phyloP scores from a whole-genome alignment of 768 basidiomycete species.

The Mycena latifolia region DNA sequence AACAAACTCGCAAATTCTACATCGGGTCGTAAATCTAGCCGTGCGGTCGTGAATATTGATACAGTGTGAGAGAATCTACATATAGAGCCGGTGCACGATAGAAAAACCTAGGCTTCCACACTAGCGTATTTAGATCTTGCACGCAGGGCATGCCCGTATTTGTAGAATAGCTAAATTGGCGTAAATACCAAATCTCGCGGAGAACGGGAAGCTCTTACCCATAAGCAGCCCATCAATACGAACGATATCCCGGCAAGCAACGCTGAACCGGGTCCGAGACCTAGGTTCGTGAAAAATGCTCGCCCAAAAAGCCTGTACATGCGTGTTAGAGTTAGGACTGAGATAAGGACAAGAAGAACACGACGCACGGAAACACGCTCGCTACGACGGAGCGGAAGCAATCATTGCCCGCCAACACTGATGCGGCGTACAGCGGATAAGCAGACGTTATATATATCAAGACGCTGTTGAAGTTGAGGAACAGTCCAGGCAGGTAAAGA shows the following conservation, averaged over 20 bases:
- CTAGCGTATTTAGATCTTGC: too few relatives aligned
- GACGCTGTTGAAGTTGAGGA: constrained; percentile 44
- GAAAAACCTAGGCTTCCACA: too few relatives aligned
- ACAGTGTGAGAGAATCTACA: too few relatives aligned
- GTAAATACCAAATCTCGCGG: too few relatives aligned
- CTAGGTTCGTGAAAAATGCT: constrained; percentile 40
- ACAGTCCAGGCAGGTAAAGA: constrained; percentile 42
- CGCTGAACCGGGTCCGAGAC: constrained; percentile 41
- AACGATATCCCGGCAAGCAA: constrained; percentile 43
- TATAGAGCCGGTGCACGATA: too few relatives aligned
- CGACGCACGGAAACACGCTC: constrained; percentile 36
- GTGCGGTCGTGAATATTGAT: too few relatives aligned
- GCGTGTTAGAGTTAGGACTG: not conserved
- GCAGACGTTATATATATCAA: constrained; percentile 46
- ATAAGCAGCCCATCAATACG: constrained; percentile 38
- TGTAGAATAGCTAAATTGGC: too few relatives aligned
- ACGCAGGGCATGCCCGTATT: too few relatives aligned
- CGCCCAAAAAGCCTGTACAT: constrained; percentile 37
- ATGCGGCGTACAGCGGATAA: constrained; percentile 43
- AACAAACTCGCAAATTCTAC: too few relatives aligned
- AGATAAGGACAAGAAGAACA: too few relatives aligned
- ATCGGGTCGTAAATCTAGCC: too few relatives aligned
- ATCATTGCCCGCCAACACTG: constrained; percentile 48
- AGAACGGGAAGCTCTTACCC: too few relatives aligned
- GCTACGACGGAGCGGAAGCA: constrained; percentile 46